Evolutionary conservation across 805 yeast species (phyloP).

Genomic region (Yarrowia osloensis): DNA sequence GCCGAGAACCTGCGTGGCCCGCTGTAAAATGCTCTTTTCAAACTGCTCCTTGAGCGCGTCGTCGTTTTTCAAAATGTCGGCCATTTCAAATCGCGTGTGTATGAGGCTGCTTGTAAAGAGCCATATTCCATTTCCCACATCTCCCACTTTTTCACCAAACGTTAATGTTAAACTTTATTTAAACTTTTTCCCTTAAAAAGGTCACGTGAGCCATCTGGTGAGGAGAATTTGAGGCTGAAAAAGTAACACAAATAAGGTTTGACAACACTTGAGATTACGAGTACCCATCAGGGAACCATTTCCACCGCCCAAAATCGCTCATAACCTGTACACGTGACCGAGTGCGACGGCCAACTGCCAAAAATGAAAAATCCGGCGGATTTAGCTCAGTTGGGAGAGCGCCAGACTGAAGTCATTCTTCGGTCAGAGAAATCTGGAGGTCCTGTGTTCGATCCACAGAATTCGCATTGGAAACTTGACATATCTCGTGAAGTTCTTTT

Average conservation of each 20-base stretch:
- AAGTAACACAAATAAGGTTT: background rate
- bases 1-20: slow-evolving; percentile 1
- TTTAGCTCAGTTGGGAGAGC: slow-evolving; percentile 47
- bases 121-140: too few relatives aligned
- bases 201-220: slow-evolving; percentile 25
- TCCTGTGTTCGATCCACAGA: slow-evolving; percentile 82
- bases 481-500: too few relatives aligned
- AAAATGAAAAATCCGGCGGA: slow-evolving; percentile 20
- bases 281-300: too few relatives aligned
- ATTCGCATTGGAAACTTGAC: too few relatives aligned
- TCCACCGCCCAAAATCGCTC: too few relatives aligned
- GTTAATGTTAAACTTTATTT: too few relatives aligned
- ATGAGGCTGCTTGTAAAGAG: background rate
- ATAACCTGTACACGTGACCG: background rate
- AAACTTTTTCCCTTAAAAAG: too few relatives aligned
- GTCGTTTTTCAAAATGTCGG: slow-evolving; percentile 14
- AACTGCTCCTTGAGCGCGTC: slow-evolving; percentile 15
- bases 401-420: slow-evolving; percentile 42
- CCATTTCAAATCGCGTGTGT: background rate
- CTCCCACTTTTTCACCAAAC: slow-evolving; percentile 19
- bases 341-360: background rate
- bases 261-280: too few relatives aligned
- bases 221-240: background rate
- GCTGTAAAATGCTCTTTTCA: background rate
- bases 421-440: slow-evolving; percentile 56